phyloP scores from a whole-genome alignment of 2,329 filamentous ascomycete genomes.

The Macroventuria anomochaeta region DNA sequence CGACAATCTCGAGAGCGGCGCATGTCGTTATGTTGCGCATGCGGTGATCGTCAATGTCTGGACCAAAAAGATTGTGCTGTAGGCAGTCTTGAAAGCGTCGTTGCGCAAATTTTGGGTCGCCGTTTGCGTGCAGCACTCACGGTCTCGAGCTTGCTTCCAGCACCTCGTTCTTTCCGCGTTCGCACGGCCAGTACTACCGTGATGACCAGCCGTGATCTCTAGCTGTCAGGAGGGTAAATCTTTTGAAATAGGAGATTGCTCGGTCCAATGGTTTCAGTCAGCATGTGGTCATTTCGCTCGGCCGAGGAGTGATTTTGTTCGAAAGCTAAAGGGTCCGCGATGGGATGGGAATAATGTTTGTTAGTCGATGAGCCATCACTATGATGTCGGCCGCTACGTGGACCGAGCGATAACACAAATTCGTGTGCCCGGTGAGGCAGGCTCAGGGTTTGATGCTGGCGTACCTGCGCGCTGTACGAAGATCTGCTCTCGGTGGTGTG shows the following conservation, averaged over 20 bases:
- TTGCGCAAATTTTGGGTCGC: background rate
- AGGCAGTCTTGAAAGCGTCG: background rate
- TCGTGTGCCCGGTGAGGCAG: conserved; percentile 6
- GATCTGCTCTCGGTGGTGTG: conserved; percentile 6
- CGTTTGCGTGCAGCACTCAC: conserved; percentile 4
- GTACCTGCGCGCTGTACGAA: conserved; percentile 11
- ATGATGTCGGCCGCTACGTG: conserved; percentile 21
- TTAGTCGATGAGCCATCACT: conserved; percentile 31
- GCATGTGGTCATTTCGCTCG: conserved; percentile 24
- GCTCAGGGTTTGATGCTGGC: conserved; percentile 2
- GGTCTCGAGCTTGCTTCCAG: background rate
- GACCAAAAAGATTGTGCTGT: background rate
- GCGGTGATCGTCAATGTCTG: background rate
- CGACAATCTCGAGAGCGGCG: background rate
- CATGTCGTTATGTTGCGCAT: background rate
- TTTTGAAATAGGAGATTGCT: conserved; percentile 19
- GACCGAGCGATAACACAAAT: conserved; percentile 12
- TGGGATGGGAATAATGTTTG: conserved; percentile 23
- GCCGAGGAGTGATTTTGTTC: conserved; percentile 27
- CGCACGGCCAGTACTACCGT: conserved; percentile 5
- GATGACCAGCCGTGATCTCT: conserved; percentile 24
- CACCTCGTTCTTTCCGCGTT: conserved; percentile 3
- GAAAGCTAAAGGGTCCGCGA: conserved; percentile 13
- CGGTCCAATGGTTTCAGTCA: conserved; percentile 21
- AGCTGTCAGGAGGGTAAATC: conserved; percentile 14